Percentiles rank a stretch among this genome's conserved stretches.
phyloP scores from a whole-genome alignment of 1,284 basidiomycete species.

The Apiotrichum mycotoxinovorans region DNA sequence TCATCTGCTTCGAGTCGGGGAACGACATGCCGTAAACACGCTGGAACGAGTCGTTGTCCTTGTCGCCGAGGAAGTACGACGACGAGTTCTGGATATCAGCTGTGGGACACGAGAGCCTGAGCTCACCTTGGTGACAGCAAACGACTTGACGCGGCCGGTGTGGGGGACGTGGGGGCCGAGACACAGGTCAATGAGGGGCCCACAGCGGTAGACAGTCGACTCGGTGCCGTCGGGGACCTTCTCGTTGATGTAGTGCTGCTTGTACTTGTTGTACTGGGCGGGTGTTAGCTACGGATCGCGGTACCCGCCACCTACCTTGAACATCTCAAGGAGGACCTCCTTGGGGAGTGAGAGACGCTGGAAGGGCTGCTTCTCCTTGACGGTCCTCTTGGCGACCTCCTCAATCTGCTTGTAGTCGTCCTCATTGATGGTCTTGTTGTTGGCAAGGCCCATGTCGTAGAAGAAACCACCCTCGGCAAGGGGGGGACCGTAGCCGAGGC shows the following conservation, averaged over 20 bases:
- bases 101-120: too few species aligned
- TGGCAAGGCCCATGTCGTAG: conserved; percentile 79
- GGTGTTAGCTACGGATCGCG: background rate
- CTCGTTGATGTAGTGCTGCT: conserved; percentile 89
- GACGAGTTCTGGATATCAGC: conserved; percentile 94
- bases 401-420: conserved; percentile 87
- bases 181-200: conserved; percentile 97
- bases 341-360: conserved; percentile 91
- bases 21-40: conserved; percentile 98
- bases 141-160: conserved; percentile 94
- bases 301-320: conserved; percentile 61
- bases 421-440: conserved; percentile 64
- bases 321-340: conserved; percentile 94
- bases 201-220: conserved; percentile 97
- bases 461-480: conserved; percentile 95
- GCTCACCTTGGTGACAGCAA: conserved; percentile 94
- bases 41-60: conserved; percentile 91
- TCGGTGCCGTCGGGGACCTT: conserved; percentile 96
- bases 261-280: conserved; percentile 97
- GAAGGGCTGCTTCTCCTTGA: conserved; percentile 97
- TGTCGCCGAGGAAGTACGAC: conserved; percentile 96
- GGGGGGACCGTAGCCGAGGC: conserved; percentile 94
- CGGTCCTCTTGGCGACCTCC: conserved; percentile 76
- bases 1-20: conserved; percentile 93
- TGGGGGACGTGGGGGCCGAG: conserved; percentile 96